These are phyloP conservation scores for Periglandula ipomoeae DNA, from an alignment of 2,329 filamentous ascomycete species.

Conservation along the genomic window DNA sequence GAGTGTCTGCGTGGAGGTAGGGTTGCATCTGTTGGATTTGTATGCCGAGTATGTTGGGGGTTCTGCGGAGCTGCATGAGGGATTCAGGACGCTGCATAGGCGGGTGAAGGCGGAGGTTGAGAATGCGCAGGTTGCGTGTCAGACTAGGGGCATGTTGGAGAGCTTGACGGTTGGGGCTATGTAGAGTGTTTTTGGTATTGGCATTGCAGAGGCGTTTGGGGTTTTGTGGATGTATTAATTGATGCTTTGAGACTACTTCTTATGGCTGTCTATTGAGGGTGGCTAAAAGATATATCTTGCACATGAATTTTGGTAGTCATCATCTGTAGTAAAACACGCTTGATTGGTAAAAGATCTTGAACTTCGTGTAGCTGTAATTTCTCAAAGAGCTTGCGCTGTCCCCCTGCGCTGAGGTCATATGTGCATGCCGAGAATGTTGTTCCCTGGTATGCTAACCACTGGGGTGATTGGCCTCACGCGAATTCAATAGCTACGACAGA, in stretches of 20 bases:
- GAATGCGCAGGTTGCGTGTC: constrained; percentile 71
- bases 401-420: too few relatives aligned
- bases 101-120: constrained; percentile 72
- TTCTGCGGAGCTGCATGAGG: constrained; percentile 61
- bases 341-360: too few relatives aligned
- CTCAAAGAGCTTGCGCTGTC: too few relatives aligned
- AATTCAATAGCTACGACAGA: too few relatives aligned
- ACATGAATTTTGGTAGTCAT: too few relatives aligned
- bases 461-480: too few relatives aligned
- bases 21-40: constrained; percentile 73
- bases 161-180: constrained; percentile 36
- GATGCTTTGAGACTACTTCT: not conserved
- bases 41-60: constrained; percentile 74
- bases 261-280: too few relatives aligned
- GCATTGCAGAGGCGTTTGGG: not conserved
- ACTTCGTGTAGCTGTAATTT: too few relatives aligned
- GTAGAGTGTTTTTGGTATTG: constrained; percentile 1
- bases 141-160: constrained; percentile 82
- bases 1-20: constrained; percentile 71
- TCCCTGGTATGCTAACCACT: too few relatives aligned
- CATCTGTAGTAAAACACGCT: too few relatives aligned
- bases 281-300: too few relatives aligned
- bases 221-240: not conserved
- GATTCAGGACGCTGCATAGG: constrained; percentile 59
- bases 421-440: too few relatives aligned